Percentiles rank a stretch among this genome's conserved stretches.
These are phyloP conservation scores for Jatropha podagrica DNA, from an alignment of 441 rosid species.

Conservation along the genomic window DNA sequence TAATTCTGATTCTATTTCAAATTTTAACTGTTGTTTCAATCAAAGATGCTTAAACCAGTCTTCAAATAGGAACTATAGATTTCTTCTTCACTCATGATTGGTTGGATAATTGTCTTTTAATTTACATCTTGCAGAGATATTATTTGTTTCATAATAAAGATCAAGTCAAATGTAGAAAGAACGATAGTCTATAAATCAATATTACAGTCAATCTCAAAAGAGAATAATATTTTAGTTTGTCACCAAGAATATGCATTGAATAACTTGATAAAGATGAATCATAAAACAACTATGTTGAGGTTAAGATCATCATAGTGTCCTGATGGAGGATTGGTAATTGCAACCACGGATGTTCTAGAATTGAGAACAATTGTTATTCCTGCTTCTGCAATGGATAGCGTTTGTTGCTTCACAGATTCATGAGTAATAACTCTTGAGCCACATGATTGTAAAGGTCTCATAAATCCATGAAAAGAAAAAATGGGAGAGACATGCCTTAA, in stretches of 20 bases:
- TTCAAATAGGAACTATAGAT: slow-evolving; percentile 62
- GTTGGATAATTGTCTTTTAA: slow-evolving; percentile 33
- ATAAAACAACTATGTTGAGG: slow-evolving; percentile 37
- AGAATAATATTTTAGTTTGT: slow-evolving; percentile 21
- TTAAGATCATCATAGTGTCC: slow-evolving; percentile 98
- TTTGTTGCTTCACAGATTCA: slow-evolving; percentile 99
- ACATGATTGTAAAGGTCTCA: neutral
- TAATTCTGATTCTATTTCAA: slow-evolving; percentile 31
- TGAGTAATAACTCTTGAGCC: slow-evolving; percentile 87
- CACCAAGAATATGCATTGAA: slow-evolving; percentile 8
- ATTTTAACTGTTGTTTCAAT: slow-evolving; percentile 34
- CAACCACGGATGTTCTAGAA: slow-evolving; percentile 96
- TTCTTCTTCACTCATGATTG: slow-evolving; percentile 34
- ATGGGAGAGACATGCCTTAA: slow-evolving; percentile 8
- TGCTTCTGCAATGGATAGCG: slow-evolving; percentile 97
- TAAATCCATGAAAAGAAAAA: slow-evolving; percentile 9
- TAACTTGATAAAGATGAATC: slow-evolving; percentile 9
- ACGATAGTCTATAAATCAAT: slow-evolving; percentile 96
- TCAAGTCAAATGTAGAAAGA: slow-evolving; percentile 93
- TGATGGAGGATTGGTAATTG: slow-evolving; percentile 97
- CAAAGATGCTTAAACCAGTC: slow-evolving; percentile 60
- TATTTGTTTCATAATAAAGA: slow-evolving; percentile 76
- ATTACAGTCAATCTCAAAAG: slow-evolving; percentile 83
- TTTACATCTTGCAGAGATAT: slow-evolving; percentile 33
- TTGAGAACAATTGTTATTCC: slow-evolving; percentile 96